A percentile compares a stretch with the other conserved stretches of the same genome.
Conservation (phyloP, 495 filamentous ascomycete genomes). For the Evernia prunastri region DNA sequence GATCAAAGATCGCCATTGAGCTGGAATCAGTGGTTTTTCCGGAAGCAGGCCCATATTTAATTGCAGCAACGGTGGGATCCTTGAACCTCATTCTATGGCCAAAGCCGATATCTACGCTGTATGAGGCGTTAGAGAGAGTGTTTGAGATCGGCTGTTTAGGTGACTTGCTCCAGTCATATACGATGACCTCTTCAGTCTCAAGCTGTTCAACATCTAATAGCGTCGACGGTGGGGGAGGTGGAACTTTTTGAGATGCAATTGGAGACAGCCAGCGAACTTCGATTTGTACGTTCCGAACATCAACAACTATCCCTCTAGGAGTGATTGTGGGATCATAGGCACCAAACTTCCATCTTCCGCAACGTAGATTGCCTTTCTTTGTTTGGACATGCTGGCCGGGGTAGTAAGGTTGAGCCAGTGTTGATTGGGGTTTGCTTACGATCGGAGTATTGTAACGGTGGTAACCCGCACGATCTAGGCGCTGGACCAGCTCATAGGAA, state of each 20-base stretch:
- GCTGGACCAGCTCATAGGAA: constrained; percentile 9
- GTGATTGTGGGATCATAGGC: constrained; percentile 39
- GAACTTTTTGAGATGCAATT: constrained; percentile 30
- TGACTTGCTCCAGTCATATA: constrained; percentile 25
- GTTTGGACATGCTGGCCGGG: constrained; percentile 47
- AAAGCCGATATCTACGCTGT: constrained; percentile 26
- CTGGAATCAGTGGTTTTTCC: neutral
- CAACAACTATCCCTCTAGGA: constrained; percentile 45
- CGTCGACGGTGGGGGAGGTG: constrained; percentile 4
- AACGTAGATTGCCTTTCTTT: constrained; percentile 43
- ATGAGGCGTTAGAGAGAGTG: constrained; percentile 26
- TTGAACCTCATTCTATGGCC: constrained; percentile 49
- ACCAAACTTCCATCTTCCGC: constrained; percentile 45
- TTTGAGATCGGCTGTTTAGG: constrained; percentile 16
- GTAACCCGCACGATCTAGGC: constrained; percentile 15
- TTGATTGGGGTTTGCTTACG: constrained; percentile 2
- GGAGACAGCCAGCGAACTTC: constrained; percentile 48
- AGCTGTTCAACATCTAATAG: constrained; percentile 24
- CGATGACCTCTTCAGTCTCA: constrained; percentile 23
- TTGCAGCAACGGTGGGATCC: constrained; percentile 39
- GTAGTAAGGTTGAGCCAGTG: constrained; percentile 26
- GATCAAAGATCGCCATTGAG: constrained; percentile 27
- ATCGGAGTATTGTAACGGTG: neutral
- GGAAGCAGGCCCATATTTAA: constrained; percentile 41
- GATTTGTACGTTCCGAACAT: constrained; percentile 36